Base-by-base conservation (phyloP, 2,329 filamentous ascomycete genomes). In the Stagonosporopsis tanaceti region DNA sequence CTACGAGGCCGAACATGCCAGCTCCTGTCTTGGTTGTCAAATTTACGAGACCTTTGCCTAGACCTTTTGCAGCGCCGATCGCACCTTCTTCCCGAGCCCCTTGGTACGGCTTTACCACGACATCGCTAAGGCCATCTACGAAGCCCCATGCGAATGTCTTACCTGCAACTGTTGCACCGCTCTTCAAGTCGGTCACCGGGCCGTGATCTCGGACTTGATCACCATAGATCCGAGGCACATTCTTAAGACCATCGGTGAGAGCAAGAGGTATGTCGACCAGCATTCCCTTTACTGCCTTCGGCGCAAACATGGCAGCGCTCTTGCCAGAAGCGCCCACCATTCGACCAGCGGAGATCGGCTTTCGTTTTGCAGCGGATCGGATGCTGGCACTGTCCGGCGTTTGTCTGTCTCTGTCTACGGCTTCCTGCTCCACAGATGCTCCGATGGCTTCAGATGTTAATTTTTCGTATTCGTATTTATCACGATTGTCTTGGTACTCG, bases 171-270 rank as follows among this genome's bases (percentile, higher is more conserved):
- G 83, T 86, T 22, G 95, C 77, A 0, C 92, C 92, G 57, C 87
- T 90, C 41, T 84, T 82, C 44, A 95, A 79, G 40, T 86, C 89
- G 0, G 89, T 92, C 4, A 96, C 89, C 62, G 89, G 90, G 50
- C 91, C 88, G 1, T 84, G 78, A 4, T 89, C 87, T 5, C 90
- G 84, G 1, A 95, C 85, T 1, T 89, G 85, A 65, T 96, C 92
- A 42, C 92, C 89, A 69, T 95, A 96, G 0, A 94, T 78, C 62
- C 85, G 87, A 1, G 92, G 92, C 4, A 90, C 87, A 67, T 96
- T 95, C 69, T 93, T 89, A 71, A 96, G 93, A 0, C 92, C 92
- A 73, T 89, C 89, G 1, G 92, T 89, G 30, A 95, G 76, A 0
- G 89, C 89, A 28, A 96, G 77, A 45, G 89, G 90, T 58, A 96